Base-by-base conservation (phyloP, 352 stramenopile genomes). In the Globisporangium irregulare region DNA sequence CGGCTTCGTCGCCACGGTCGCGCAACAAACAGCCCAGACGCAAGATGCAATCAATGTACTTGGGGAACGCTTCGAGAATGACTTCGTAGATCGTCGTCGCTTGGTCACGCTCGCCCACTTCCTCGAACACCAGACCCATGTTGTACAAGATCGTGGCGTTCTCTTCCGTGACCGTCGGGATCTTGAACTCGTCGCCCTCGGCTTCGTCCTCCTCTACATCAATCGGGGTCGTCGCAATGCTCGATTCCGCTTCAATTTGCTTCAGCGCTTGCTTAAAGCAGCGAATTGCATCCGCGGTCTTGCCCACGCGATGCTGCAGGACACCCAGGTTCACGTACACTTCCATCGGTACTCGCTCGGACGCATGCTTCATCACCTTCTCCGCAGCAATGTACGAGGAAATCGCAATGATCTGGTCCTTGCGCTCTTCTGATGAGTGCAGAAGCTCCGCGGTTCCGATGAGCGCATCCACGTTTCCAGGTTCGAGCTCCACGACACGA, bases 121-220 rank as follows among this genome's bases (percentile, higher is more conserved):
- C 86, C 79, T 99, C 96, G 63, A 98, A 97, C 27, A 98, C 85
- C 7, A 97, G 82, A 14, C 91, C 96, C 68, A 99, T 84, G 75
- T 99, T 99, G 82, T 98, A 99, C 59, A 97, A 72, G 73, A 98
- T 93, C 32, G 92, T 98, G 20, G 97, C 88, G 58, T 98, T 98
- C 18, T 82, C 74, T 76, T 85, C 73, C 67, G 76, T 79, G 48
- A 86, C 75, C 58, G 79, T 90, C 3, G 85, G 85, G 2, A 73
- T 67, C n/a, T 46, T 58, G 9, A 77, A 70, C 15, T 73, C 69
- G 18, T 75, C 67, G 27, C 83, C 75, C 9, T 70, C 74, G 4
- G 79, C 66, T 56, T 78, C 75, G 8, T 84, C 75, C 9, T 75
- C 72, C 6, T 51, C 43, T 6, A 51, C 43, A 48, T 65, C 59